These are phyloP conservation scores for Kitagawia praeruptora DNA, from an alignment of 129 eudicot species.

Conservation along the genomic window DNA sequence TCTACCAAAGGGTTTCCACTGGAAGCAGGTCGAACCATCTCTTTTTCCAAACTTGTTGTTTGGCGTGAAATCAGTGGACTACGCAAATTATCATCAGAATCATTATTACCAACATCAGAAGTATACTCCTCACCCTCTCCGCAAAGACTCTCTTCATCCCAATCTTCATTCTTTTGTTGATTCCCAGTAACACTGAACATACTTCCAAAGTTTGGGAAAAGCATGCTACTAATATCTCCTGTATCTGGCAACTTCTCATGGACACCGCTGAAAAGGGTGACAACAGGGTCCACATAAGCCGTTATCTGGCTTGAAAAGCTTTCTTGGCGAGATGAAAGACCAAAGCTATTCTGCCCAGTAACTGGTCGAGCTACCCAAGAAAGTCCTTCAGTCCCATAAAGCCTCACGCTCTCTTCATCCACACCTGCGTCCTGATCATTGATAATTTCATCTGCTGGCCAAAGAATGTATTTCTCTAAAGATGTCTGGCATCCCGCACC, in stretches of 20 bases:
- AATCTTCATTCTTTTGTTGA: slow-evolving; percentile 47
- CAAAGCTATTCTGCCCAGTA: slow-evolving; percentile 70
- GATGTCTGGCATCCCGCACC: slow-evolving; percentile 68
- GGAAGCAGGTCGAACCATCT: slow-evolving; percentile 39
- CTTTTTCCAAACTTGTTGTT: slow-evolving; percentile 50
- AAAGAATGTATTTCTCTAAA: slow-evolving; percentile 65
- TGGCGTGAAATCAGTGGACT: slow-evolving; percentile 82
- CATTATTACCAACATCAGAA: slow-evolving; percentile 50
- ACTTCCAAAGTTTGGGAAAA: slow-evolving; percentile 82
- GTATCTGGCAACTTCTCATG: slow-evolving; percentile 84
- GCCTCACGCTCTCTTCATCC: slow-evolving; percentile 45
- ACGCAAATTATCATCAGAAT: slow-evolving; percentile 59
- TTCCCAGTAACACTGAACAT: slow-evolving; percentile 65
- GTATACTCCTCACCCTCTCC: slow-evolving; percentile 43
- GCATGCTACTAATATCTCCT: slow-evolving; percentile 74
- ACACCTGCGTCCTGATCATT: slow-evolving; percentile 47
- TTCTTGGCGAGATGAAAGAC: slow-evolving; percentile 65
- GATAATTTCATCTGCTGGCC: slow-evolving; percentile 48
- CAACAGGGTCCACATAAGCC: slow-evolving; percentile 74
- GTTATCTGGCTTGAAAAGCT: slow-evolving; percentile 33
- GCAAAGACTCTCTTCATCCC: slow-evolving; percentile 72
- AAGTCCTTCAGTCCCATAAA: slow-evolving; percentile 63
- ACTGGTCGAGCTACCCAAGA: slow-evolving; percentile 73
- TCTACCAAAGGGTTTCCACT: slow-evolving; percentile 29
- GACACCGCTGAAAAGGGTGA: slow-evolving; percentile 79